Conservation (phyloP, 805 yeast species). For the Kodamaea sagamina region DNA sequence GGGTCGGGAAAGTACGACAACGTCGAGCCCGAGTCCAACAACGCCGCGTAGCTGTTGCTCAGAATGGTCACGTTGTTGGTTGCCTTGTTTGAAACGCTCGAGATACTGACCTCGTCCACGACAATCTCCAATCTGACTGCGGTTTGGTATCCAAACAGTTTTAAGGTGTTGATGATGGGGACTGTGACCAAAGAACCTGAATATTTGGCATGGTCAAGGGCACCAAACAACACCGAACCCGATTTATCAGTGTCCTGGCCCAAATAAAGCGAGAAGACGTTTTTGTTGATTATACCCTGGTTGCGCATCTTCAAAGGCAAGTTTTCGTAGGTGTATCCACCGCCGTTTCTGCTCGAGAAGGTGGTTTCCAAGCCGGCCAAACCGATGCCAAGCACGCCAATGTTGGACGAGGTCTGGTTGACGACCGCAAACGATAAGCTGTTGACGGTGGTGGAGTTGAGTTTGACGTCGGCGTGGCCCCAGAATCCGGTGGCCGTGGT, state of each 20-base stretch:
- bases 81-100: constrained; percentile 12
- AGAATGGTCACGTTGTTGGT: constrained; percentile 17
- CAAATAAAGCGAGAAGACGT: constrained; percentile 40
- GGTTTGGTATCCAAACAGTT: constrained; percentile 28
- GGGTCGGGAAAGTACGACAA: constrained; percentile 45
- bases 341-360: constrained; percentile 18
- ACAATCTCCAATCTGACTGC: constrained; percentile 54
- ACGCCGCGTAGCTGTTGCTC: constrained; percentile 23
- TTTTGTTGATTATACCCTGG: constrained; percentile 36
- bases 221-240: constrained; percentile 45
- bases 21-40: constrained; percentile 40
- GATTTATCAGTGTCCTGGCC: constrained; percentile 24
- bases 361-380: constrained; percentile 70
- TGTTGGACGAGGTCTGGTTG: constrained; percentile 32
- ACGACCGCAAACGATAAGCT: constrained; percentile 75
- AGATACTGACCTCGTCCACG: constrained; percentile 37
- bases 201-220: constrained; percentile 45
- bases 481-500: constrained; percentile 52
- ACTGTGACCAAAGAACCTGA: constrained; percentile 34
- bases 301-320: constrained; percentile 36
- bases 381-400: constrained; percentile 77
- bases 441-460: constrained; percentile 46
- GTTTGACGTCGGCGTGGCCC: constrained; percentile 60
- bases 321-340: constrained; percentile 37
- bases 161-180: constrained; percentile 45